Evolutionary conservation across 768 basidiomycete species (phyloP).

Genomic region (Tulasnella sp.): DNA sequence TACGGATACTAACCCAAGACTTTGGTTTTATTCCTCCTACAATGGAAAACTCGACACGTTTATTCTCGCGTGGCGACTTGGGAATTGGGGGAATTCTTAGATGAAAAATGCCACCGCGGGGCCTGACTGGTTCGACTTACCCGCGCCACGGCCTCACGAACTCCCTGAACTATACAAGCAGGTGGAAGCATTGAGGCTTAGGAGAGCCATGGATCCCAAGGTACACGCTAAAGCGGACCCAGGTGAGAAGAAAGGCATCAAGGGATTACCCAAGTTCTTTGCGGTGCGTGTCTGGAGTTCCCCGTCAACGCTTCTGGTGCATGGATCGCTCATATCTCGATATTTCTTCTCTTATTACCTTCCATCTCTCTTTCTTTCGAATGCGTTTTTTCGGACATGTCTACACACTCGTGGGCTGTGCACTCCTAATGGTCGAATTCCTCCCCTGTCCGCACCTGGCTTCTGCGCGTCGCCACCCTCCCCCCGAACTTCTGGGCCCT

Average conservation of each 20-base stretch:
- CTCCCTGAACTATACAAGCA: constrained; percentile 76
- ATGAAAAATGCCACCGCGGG: constrained; percentile 70
- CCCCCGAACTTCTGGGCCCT: background rate
- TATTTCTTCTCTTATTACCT: constrained; percentile 15
- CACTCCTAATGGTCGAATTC: background rate
- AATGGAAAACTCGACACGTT: background rate
- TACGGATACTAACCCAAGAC: background rate
- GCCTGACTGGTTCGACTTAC: constrained; percentile 82
- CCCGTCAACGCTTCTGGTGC: constrained; percentile 3
- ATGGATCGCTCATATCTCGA: constrained; percentile 18
- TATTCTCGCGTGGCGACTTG: constrained; percentile 10
- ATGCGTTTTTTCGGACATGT: background rate
- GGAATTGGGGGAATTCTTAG: constrained; percentile 41
- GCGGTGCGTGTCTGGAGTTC: constrained; percentile 52
- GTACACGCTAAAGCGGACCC: constrained; percentile 85
- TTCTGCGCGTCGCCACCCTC: background rate
- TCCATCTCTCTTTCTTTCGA: constrained; percentile 19
- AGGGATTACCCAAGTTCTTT: constrained; percentile 83
- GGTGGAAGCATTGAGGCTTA: constrained; percentile 79
- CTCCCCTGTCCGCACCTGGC: background rate
- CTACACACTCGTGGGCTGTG: background rate
- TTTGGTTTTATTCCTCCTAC: background rate
- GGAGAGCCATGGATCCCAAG: constrained; percentile 88
- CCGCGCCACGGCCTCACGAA: constrained; percentile 75
- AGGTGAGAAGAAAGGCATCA: constrained; percentile 79